Conservation (phyloP, 257 asterid genomes). For the Agastache rugosa region DNA sequence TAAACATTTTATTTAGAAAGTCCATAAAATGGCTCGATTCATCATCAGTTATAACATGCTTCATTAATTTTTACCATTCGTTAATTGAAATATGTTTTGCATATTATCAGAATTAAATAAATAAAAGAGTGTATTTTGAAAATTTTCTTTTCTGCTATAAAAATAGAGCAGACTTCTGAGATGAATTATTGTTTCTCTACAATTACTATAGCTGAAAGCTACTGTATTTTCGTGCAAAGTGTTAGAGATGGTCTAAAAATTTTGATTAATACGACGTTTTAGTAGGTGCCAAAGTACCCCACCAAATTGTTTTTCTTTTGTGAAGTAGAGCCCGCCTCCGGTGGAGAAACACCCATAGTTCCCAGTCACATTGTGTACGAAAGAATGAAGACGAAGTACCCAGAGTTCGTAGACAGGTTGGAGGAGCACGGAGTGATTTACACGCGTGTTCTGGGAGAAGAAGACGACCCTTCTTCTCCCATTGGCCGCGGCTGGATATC, state of each 20-base stretch:
- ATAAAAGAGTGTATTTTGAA: too few species aligned
- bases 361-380: conserved; percentile 77
- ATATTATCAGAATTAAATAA: too few species aligned
- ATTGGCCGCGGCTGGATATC: conserved; percentile 97
- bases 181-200: too few species aligned
- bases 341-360: conserved; percentile 91
- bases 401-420: conserved; percentile 71
- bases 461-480: conserved; percentile 83
- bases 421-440: conserved; percentile 75
- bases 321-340: conserved; percentile 75
- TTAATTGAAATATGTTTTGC: too few species aligned
- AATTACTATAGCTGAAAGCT: too few species aligned
- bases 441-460: conserved; percentile 74
- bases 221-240: too few species aligned
- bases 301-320: conserved; percentile 87
- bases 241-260: neutral
- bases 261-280: neutral
- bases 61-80: too few species aligned
- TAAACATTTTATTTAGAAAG: too few species aligned
- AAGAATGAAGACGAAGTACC: conserved; percentile 70
- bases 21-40: neutral
- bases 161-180: too few species aligned
- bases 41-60: too few species aligned
- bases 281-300: conserved; percentile 83
- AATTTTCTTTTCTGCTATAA: too few species aligned